Evolutionary conservation across 495 filamentous ascomycete species (phyloP).

Genomic region (Penicillium salamii): DNA sequence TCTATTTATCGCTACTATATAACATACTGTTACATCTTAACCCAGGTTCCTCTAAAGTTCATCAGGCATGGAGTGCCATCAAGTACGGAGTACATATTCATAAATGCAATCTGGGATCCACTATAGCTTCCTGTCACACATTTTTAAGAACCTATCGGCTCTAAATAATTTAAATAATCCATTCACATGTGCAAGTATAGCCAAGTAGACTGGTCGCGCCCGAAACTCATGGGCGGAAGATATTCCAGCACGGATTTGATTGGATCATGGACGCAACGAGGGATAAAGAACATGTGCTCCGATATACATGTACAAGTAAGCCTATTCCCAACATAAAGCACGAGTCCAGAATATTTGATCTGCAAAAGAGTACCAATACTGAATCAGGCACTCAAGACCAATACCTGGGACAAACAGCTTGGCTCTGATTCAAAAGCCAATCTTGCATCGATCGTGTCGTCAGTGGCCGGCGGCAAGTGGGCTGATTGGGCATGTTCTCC

Average conservation of each 20-base stretch:
- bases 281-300: not conserved
- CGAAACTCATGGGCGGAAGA: not conserved
- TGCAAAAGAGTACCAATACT: not conserved
- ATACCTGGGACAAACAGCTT: not conserved
- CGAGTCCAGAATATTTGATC: not conserved
- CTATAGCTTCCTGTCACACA: not conserved
- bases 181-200: not conserved
- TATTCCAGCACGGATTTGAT: not conserved
- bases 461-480: not conserved
- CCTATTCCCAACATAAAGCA: too few relatives aligned
- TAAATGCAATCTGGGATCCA: too few relatives aligned
- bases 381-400: not conserved
- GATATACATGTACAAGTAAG: too few relatives aligned
- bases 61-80: too few relatives aligned
- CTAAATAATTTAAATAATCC: not conserved
- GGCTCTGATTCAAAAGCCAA: not conserved
- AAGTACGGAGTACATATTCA: too few relatives aligned
- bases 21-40: too few relatives aligned
- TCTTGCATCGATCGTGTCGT: constrained; percentile 5
- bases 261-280: not conserved
- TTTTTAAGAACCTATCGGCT: not conserved
- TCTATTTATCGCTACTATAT: too few relatives aligned
- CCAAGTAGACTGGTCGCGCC: not conserved
- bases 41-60: too few relatives aligned
- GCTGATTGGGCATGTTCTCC: constrained; percentile 4